Conservation (phyloP, 441 rosid species). For the Arabidopsis hybrid region DNA sequence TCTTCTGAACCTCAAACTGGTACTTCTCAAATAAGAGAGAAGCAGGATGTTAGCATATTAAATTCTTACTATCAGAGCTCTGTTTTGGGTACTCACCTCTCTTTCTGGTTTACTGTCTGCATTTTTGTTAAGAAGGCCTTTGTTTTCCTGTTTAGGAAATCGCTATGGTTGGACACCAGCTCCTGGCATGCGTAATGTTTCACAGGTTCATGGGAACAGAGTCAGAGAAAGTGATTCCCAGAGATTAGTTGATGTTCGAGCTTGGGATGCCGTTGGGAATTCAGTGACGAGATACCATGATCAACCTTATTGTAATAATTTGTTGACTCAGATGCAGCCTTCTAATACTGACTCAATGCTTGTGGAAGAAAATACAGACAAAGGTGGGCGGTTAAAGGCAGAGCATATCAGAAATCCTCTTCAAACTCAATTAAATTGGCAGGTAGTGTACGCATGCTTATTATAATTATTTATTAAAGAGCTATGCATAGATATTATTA, state of each 20-base stretch:
- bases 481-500: neutral
- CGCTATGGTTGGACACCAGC: conserved; percentile 48
- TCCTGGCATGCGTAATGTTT: conserved; percentile 44
- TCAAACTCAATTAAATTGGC: conserved; percentile 65
- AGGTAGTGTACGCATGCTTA: conserved; percentile 55
- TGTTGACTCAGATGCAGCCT: conserved; percentile 47
- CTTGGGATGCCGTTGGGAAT: conserved; percentile 72
- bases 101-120: conserved; percentile 31
- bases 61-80: conserved; percentile 44
- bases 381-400: conserved; percentile 48
- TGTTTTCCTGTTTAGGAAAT: conserved; percentile 45
- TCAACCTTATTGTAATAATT: conserved; percentile 50
- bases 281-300: conserved; percentile 49
- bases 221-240: conserved; percentile 54
- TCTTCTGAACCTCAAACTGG: conserved; percentile 52
- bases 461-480: conserved; percentile 1
- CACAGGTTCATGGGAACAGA: conserved; percentile 52
- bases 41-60: conserved; percentile 44
- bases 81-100: conserved; percentile 47
- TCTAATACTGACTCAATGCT: conserved; percentile 43
- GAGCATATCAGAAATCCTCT: conserved; percentile 53
- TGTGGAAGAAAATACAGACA: conserved; percentile 48
- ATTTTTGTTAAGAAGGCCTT: conserved; percentile 33
- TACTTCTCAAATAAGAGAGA: conserved; percentile 40
- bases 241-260: conserved; percentile 57